Conservation (phyloP, 345 rosid genomes). For the Turritis glabra region DNA sequence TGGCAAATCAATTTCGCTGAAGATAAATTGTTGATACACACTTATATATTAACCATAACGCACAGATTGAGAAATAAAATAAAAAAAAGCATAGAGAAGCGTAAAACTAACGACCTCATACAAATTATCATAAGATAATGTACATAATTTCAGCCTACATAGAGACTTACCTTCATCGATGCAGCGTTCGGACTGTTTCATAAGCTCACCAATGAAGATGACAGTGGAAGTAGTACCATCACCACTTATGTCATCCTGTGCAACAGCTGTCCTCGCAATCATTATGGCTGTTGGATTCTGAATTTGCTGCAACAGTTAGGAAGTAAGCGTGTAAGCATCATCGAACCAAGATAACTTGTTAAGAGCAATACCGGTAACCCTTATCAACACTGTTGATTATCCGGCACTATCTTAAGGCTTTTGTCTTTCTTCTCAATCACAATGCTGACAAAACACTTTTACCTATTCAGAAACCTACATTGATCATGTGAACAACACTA, state of each 20-base stretch:
- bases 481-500: constrained; percentile 8
- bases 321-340: constrained; percentile 43
- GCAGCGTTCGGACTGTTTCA: constrained; percentile 96
- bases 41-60: background rate
- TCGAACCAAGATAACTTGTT: background rate
- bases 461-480: constrained; percentile 6
- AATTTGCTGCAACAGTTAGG: constrained; percentile 83
- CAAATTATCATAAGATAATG: background rate
- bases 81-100: background rate
- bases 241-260: constrained; percentile 98
- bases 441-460: background rate
- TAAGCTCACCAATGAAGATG: constrained; percentile 92
- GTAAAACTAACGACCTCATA: background rate
- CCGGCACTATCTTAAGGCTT: background rate
- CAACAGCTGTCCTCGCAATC: constrained; percentile 99
- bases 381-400: background rate
- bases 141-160: background rate
- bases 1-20: background rate
- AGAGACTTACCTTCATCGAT: constrained; percentile 79
- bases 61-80: background rate
- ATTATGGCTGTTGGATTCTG: constrained; percentile 98
- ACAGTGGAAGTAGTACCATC: constrained; percentile 99
- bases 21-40: background rate
- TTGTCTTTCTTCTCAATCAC: background rate
- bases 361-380: background rate